Base-by-base conservation (phyloP, 202 grass and related monocot species). In the Dendrocalamus latiflorus region DNA sequence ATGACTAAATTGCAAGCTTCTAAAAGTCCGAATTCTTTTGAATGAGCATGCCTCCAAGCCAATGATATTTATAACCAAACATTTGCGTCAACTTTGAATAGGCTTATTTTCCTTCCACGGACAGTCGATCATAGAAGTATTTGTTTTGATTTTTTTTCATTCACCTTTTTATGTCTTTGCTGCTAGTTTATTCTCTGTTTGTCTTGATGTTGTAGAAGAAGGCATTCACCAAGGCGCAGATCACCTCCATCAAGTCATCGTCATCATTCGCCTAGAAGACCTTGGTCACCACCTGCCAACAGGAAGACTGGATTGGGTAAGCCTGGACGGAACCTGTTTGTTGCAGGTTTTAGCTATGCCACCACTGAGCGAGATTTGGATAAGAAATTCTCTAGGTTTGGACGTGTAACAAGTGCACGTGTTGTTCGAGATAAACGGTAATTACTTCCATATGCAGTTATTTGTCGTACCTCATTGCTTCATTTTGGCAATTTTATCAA, bases 291-390 rank as follows among this genome's bases (percentile, higher is more conserved):
- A 79, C 93, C 93, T 71, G 65, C 89, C 37, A 94, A 94, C 71
- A 89, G 89, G 63, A 94, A 92, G 54, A 92, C 89, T 88, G 50
- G 93, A 75, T 63, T 94, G 73, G 90, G 93, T 86, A 94, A 83
- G 89, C 93, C 93, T 81, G 93, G 94, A 51, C 71, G 74, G 84
- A 93, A 93, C 75, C 81, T 97, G 42, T 97, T 93, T 89, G 82
- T 97, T 93, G 90, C 94, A 89, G 94, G 94, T 69, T 97, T 97
- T 88, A 97, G 94, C 84, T 93, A 91, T 75, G 91, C 87, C 18
- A 97, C 94, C 20, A 97, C 94, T 37, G 94, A 93, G 68, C 80
- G 88, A 87, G 94, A 97, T 63, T 91, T 97, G 86, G 94, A 97
- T 66, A 97, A 88, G 75, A 97, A 97, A 72, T 97, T 97, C 65